Percentiles rank a stretch among this genome's conserved stretches.
These are phyloP conservation scores for Kodamaea jinghongensis DNA, from an alignment of 805 yeast genomes.

Conservation along the genomic window DNA sequence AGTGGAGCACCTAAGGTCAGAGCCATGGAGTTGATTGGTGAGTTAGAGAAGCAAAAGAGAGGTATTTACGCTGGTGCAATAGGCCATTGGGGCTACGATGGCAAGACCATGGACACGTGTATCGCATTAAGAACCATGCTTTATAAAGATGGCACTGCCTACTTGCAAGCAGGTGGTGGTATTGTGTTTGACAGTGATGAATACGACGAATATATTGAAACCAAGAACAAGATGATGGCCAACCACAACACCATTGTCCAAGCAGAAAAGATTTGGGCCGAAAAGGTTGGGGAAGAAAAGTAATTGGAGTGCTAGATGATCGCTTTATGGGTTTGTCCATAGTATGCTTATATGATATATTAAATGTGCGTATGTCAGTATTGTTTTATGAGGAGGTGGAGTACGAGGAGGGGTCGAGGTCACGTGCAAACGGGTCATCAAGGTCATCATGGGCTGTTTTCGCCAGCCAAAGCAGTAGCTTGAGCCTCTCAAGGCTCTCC, in stretches of 20 bases:
- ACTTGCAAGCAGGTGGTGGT: slow-evolving; percentile 98
- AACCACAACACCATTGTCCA: slow-evolving; percentile 87
- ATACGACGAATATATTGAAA: slow-evolving; percentile 91
- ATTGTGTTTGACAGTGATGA: slow-evolving; percentile 95
- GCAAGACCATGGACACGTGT: slow-evolving; percentile 95
- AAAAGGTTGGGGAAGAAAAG: slow-evolving; percentile 23
- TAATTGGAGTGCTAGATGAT: neutral
- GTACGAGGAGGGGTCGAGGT: too few relatives aligned
- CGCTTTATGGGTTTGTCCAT: neutral
- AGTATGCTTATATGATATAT: neutral
- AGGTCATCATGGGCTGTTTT: too few relatives aligned
- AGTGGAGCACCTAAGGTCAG: slow-evolving; percentile 97
- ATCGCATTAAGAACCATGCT: slow-evolving; percentile 98
- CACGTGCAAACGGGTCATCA: too few relatives aligned
- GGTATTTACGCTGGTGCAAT: slow-evolving; percentile 99
- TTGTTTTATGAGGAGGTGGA: too few relatives aligned
- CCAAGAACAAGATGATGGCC: slow-evolving; percentile 96
- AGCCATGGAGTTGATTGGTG: slow-evolving; percentile 94
- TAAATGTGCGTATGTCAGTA: too few relatives aligned
- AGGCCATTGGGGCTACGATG: slow-evolving; percentile 96
- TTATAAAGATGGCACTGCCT: slow-evolving; percentile 83
- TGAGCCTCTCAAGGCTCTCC: too few relatives aligned
- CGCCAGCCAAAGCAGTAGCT: too few relatives aligned
- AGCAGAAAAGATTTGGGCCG: slow-evolving; percentile 79
- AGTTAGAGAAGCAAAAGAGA: slow-evolving; percentile 85